Evolutionary conservation across 75 land plant genomes (phyloP).

Genomic region (Pseudotsuga menziesii): DNA sequence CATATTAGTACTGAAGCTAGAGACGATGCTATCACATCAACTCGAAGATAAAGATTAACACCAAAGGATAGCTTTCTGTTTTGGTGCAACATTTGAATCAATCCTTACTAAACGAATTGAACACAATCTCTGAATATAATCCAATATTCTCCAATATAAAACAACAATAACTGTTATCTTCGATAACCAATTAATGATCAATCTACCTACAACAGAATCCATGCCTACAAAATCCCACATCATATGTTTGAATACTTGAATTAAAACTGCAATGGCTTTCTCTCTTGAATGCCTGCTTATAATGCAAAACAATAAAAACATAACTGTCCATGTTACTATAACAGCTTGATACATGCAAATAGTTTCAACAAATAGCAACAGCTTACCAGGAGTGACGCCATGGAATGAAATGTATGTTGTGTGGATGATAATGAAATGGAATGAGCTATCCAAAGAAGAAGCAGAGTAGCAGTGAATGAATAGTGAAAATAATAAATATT

Average conservation of each 20-base stretch:
- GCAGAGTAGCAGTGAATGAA: not conserved
- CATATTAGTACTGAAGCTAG: no score
- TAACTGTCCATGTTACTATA: not conserved
- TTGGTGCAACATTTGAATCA: not conserved
- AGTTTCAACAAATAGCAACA: not conserved
- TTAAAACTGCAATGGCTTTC: not conserved
- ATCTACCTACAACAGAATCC: not conserved
- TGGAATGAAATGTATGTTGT: not conserved
- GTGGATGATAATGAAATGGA: not conserved
- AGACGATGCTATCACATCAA: no score
- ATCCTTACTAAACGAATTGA: not conserved
- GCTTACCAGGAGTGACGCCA: constrained; percentile 8
- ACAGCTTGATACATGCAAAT: not conserved
- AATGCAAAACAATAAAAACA: not conserved
- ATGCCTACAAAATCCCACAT: not conserved
- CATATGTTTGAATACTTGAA: not conserved
- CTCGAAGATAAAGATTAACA: no score
- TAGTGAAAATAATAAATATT: no score
- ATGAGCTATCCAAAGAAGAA: not conserved
- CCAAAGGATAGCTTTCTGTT: not conserved
- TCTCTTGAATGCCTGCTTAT: not conserved
- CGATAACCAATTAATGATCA: no score
- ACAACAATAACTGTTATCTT: not conserved
- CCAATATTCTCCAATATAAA: not conserved
- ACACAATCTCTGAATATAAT: not conserved